Evolutionary conservation across 306 rosid genomes (phyloP).

Genomic region (Myrica gale): DNA sequence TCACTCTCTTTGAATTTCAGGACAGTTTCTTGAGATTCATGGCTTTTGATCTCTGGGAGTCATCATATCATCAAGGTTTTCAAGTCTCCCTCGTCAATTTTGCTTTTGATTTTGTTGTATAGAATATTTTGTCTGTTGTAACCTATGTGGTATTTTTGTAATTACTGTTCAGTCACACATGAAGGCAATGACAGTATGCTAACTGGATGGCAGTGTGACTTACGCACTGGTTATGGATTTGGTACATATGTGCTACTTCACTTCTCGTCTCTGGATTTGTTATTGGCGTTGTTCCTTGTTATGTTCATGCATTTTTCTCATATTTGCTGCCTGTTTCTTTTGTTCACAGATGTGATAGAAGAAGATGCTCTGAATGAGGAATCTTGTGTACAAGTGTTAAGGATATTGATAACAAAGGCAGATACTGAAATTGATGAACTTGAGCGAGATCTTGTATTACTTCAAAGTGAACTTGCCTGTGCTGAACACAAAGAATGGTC

Average conservation of each 20-base stretch:
- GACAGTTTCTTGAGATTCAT: constrained; percentile 40
- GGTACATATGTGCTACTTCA: constrained; percentile 38
- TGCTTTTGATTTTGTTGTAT: constrained; percentile 7
- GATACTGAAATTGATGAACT: constrained; percentile 64
- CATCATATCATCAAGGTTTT: constrained; percentile 56
- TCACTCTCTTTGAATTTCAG: constrained; percentile 26
- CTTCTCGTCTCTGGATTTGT: constrained; percentile 9
- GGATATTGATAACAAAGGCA: constrained; percentile 48
- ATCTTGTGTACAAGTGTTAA: constrained; percentile 55
- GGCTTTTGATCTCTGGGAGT: constrained; percentile 73
- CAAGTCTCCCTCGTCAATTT: constrained; percentile 20
- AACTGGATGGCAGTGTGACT: constrained; percentile 50
- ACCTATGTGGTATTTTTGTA: constrained; percentile 21
- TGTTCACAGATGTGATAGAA: constrained; percentile 54
- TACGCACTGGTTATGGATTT: constrained; percentile 40
- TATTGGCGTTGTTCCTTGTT: background rate
- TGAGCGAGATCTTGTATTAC: constrained; percentile 48
- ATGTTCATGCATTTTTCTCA: background rate
- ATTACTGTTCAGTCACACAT: constrained; percentile 35
- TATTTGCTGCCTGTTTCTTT: constrained; percentile 16
- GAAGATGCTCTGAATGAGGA: constrained; percentile 59
- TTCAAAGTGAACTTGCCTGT: constrained; percentile 53
- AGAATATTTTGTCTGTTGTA: background rate
- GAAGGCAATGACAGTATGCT: constrained; percentile 30
- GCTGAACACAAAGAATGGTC: constrained; percentile 45